phyloP scores from a whole-genome alignment of 2,329 filamentous ascomycete genomes.

The Sarocladium kiliense region DNA sequence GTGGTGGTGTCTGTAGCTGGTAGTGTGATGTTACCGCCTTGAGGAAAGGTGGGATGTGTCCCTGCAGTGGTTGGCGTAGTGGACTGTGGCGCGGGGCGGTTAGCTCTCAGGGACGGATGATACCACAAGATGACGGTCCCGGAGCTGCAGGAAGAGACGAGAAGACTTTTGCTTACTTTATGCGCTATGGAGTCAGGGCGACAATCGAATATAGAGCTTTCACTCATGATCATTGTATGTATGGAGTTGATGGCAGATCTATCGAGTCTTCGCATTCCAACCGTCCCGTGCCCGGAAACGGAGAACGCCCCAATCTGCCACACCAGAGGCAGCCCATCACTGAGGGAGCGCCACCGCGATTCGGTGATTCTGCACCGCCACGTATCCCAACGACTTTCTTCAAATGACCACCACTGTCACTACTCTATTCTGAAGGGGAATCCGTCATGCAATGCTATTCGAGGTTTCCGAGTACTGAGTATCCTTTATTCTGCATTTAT shows the following conservation, averaged over 20 bases:
- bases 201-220: no score
- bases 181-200: no score
- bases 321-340: conserved; percentile 3
- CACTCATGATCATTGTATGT: no score
- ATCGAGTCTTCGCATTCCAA: neutral
- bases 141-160: neutral
- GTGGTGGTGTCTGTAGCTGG: neutral
- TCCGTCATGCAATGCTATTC: no score
- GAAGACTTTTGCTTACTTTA: neutral
- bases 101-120: neutral
- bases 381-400: neutral
- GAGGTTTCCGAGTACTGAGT: no score
- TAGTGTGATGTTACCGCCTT: conserved; percentile 1
- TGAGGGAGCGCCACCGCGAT: neutral
- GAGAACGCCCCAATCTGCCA: neutral
- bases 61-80: neutral
- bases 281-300: neutral
- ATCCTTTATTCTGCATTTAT: no score
- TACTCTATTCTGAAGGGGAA: no score
- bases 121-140: neutral
- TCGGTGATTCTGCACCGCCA: conserved; percentile 2
- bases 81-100: conserved; percentile 5
- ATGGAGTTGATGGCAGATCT: neutral
- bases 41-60: conserved; percentile 4
- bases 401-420: no score